Percentiles rank a stretch among this genome's conserved stretches.
Evolutionary conservation across 169 alveolate genomes (phyloP).

Genomic region (Cryptosporidium ubiquitum): DNA sequence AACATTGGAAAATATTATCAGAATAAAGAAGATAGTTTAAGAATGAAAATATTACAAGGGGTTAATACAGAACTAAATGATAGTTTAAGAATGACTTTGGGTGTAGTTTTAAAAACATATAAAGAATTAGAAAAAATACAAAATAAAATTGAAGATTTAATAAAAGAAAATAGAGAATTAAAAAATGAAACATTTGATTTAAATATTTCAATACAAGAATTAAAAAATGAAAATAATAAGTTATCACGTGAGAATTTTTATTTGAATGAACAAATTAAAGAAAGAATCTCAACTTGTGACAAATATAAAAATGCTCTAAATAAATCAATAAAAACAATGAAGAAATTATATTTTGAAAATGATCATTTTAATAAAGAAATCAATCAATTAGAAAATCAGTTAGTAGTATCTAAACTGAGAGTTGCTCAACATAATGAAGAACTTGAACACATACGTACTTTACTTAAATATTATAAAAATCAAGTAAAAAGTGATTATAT

Average conservation of each 20-base stretch:
- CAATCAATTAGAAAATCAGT: conserved; percentile 39
- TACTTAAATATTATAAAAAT: conserved; percentile 44
- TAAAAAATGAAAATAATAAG: conserved; percentile 31
- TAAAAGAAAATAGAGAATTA: neutral
- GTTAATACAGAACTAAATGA: conserved; percentile 21
- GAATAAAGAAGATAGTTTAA: neutral
- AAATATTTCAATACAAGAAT: neutral
- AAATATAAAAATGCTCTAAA: conserved; percentile 37
- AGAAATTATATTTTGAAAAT: conserved; percentile 50
- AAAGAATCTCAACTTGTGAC: conserved; percentile 1
- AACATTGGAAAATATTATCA: neutral
- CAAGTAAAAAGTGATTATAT: conserved; percentile 65
- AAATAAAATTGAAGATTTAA: conserved; percentile 15
- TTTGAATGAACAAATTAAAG: conserved; percentile 40
- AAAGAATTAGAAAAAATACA: conserved; percentile 15
- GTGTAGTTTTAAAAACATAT: conserved; percentile 18
- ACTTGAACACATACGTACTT: conserved; percentile 63
- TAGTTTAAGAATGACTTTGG: conserved; percentile 14
- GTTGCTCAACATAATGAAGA: conserved; percentile 74
- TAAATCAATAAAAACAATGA: conserved; percentile 62
- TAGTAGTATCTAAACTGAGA: conserved; percentile 58
- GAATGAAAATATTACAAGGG: conserved; percentile 38
- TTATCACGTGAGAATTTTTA: conserved; percentile 25
- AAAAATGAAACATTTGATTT: neutral
- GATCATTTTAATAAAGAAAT: conserved; percentile 35